Base-by-base conservation (phyloP, 1,284 basidiomycete species). In the Ganoderma meredithae region DNA sequence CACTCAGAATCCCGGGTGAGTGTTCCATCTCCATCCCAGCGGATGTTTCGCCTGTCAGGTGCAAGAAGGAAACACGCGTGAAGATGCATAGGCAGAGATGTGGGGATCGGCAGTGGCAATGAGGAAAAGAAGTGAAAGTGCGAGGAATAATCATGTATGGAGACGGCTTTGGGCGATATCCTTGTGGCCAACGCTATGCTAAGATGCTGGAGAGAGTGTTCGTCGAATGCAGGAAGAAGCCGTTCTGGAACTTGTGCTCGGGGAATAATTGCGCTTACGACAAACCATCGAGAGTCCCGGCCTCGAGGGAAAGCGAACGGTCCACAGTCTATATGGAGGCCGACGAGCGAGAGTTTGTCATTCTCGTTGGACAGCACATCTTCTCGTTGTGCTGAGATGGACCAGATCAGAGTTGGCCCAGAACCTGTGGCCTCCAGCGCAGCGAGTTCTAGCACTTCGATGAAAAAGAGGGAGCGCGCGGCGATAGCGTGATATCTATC, bases 41-140 rank as follows among this genome's bases (percentile, higher is more conserved):
- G 78, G 59, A 85, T 80, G 52, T 78, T 77, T 27, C 79, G 73
- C 31, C 80, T 71, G 64, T 80, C 79, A 6, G 77, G 76, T 1
- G 79, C 76, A 8, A 80, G 72, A 36, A 79, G 75, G 60, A 79
- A 81, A 0, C 77, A 74, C 0, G 78, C 79, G 15, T 78, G 72
- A 9, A 81, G 62, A 67, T 81, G 79, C 13, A 76, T 69, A 0
- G 80, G 76, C 15, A 81, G 68, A 7, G 76, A 70, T 3, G 76
- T 79, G 12, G 39, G 41, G 17, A 76, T 70, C 0, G 79, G 79
- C 25, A 81, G 71, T 15, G 78, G 79, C 43, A 81, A 63, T 9
- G 68, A 73, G 4, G 77, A 77, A 62, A 79, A 80, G 25, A 76
- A 66, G n/a, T 65, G 49, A 33, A 47, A n/a, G 40, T 43, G 1